These are phyloP conservation scores for Dendrobium huoshanense DNA, from an alignment of 106 monocot species.

Conservation along the genomic window DNA sequence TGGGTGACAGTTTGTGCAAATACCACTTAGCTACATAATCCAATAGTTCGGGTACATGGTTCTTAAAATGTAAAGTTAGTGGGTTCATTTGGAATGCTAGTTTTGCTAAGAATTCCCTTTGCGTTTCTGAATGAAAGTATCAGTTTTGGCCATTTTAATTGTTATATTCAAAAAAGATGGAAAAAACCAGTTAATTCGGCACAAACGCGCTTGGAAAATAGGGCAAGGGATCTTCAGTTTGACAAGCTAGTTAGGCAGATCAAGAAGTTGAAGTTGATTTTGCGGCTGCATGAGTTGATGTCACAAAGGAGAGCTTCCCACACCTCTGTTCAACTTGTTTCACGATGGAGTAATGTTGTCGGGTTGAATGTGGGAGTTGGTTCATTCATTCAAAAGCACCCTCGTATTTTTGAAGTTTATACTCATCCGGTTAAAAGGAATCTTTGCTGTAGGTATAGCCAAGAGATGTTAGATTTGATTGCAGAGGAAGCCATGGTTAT, in stretches of 20 bases:
- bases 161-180: constrained; percentile 37
- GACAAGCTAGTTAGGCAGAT: constrained; percentile 47
- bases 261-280: constrained; percentile 39
- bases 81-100: not conserved
- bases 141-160: not conserved
- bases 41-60: not conserved
- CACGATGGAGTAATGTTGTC: constrained; percentile 39
- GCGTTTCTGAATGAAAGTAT: not conserved
- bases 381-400: constrained; percentile 53
- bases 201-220: constrained; percentile 56
- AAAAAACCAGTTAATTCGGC: constrained; percentile 69
- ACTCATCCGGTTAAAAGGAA: constrained; percentile 35
- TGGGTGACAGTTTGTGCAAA: not conserved
- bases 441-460: constrained; percentile 31
- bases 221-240: constrained; percentile 55
- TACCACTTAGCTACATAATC: not conserved
- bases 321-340: constrained; percentile 54
- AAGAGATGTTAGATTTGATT: constrained; percentile 44
- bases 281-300: constrained; percentile 38
- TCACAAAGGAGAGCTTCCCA: constrained; percentile 26
- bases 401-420: constrained; percentile 59
- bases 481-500: constrained; percentile 32
- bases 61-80: not conserved
- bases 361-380: constrained; percentile 48
- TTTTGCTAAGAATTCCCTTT: not conserved